Base-by-base conservation (phyloP, 208 protist genomes). In the Tritrichomonas musculus region DNA sequence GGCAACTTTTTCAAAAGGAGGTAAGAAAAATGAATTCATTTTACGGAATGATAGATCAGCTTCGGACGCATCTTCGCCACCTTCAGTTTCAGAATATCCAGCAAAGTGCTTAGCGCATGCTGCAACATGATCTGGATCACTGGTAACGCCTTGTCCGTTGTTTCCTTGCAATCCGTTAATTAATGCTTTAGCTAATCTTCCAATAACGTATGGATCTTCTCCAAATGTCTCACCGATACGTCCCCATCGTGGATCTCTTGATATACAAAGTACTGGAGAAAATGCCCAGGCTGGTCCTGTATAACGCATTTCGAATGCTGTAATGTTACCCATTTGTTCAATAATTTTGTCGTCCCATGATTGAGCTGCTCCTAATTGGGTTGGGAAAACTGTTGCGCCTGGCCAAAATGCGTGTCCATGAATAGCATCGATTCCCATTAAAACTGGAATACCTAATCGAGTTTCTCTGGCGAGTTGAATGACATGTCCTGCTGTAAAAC, bases 201-300 rank as follows among this genome's bases (percentile, higher is more conserved):
- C 53, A 22, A 60, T 60, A 5, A 96, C 13, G 8, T 88, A 60
- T 1, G 95, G 94, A 73, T 96, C 94, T 93, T 96, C 95, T 8
- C 95, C 95, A 88, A 96, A 96, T 20, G 95, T 96, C 93, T 95
- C 95, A 75, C 95, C 96, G 33, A 96, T 69, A 39, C 95, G 94
- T 39, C 95, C 66, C 95, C 95, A 96, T 0, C 50, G 1, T 20
- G 95, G 93, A 36, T 96, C 92, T 20, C 66, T 39, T 1, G 93
- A 92, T 44, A 96, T 95, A 33, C 92, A 95, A 13, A 95, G 92
- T 39, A 96, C 94, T 25, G 95, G 95, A 0, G 93, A 39, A 73
- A 96, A 96, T 20, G 73, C 14, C 95, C 95, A 96, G 33, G 95
- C 93, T 65, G 96, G 94, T n/a, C 95, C 95, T 47, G 93, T 94